These are phyloP conservation scores for Rhizoclosmatium globosum DNA, from an alignment of 192 early-diverging fungal species.

Conservation along the genomic window DNA sequence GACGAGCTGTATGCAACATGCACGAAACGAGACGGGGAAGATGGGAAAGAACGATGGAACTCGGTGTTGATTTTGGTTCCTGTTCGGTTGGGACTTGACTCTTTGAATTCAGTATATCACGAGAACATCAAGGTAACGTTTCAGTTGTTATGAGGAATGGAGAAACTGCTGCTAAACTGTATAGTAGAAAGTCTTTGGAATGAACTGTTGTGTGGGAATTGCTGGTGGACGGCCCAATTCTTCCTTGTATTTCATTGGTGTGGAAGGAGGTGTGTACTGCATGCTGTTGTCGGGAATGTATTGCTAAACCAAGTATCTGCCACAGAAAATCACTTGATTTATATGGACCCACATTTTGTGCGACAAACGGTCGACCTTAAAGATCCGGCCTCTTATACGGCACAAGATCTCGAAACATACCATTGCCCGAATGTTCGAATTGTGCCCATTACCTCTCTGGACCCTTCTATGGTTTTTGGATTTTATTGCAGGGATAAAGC, in stretches of 20 bases:
- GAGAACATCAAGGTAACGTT: slow-evolving; percentile 64
- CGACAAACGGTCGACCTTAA: slow-evolving; percentile 66
- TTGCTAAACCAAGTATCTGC: background rate
- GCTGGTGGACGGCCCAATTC: slow-evolving; percentile 97
- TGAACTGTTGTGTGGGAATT: slow-evolving; percentile 86
- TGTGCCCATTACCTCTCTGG: slow-evolving; percentile 78
- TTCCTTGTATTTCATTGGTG: slow-evolving; percentile 91
- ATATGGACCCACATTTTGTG: slow-evolving; percentile 92
- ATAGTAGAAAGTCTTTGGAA: slow-evolving; percentile 74
- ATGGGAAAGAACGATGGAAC: slow-evolving; percentile 26
- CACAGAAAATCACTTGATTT: slow-evolving; percentile 78
- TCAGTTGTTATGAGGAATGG: background rate
- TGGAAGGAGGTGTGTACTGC: slow-evolving; percentile 64
- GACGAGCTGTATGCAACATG: slow-evolving; percentile 68
- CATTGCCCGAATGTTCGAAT: slow-evolving; percentile 81
- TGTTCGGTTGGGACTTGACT: slow-evolving; percentile 89
- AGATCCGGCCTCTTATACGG: slow-evolving; percentile 42
- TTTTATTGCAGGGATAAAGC: slow-evolving; percentile 75
- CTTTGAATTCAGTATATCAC: slow-evolving; percentile 88
- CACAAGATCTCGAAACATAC: slow-evolving; percentile 74
- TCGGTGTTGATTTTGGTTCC: slow-evolving; percentile 85
- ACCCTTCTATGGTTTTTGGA: slow-evolving; percentile 94
- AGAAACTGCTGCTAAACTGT: background rate
- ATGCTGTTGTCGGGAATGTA: background rate
- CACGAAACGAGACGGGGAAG: slow-evolving; percentile 36